Percentiles rank a stretch among this genome's conserved stretches.
These are phyloP conservation scores for Thalassiosira oceanica DNA, from an alignment of 352 stramenopile species.

Conservation along the genomic window DNA sequence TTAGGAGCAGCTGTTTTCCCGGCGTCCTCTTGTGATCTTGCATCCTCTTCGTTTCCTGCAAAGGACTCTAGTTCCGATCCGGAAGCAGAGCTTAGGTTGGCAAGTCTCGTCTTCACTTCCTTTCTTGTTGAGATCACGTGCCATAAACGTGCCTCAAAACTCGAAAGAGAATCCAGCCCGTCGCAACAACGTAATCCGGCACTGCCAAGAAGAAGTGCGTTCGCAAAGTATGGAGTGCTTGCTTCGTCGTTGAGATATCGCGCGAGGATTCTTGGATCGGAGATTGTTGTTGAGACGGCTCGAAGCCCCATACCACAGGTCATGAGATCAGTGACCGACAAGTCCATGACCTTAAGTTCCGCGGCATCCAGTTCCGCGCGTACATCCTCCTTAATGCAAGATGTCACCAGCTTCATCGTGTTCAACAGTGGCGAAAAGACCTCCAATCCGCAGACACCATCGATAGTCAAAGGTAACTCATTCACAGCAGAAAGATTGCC, in stretches of 20 bases:
- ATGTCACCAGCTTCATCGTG: slow-evolving; percentile 18
- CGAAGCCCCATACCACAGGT: slow-evolving; percentile 40
- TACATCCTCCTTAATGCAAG: background rate
- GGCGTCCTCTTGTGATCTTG: too few relatives aligned
- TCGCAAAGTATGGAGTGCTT: too few relatives aligned
- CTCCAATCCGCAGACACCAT: slow-evolving; percentile 14
- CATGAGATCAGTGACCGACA: slow-evolving; percentile 25
- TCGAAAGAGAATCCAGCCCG: slow-evolving; percentile 40
- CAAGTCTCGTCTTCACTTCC: slow-evolving; percentile 22
- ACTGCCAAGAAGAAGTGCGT: too few relatives aligned
- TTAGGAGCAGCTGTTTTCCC: too few relatives aligned
- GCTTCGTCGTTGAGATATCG: too few relatives aligned
- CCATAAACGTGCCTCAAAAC: slow-evolving; percentile 37
- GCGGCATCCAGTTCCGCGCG: background rate
- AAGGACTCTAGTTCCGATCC: too few relatives aligned
- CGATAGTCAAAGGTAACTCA: slow-evolving; percentile 46
- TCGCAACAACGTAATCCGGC: too few relatives aligned
- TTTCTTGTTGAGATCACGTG: slow-evolving; percentile 40
- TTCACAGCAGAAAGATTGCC: slow-evolving; percentile 34
- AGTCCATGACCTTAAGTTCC: slow-evolving; percentile 9
- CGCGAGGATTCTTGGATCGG: too few relatives aligned
- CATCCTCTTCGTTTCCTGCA: too few relatives aligned
- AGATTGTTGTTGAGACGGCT: too few relatives aligned
- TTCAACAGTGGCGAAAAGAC: slow-evolving; percentile 32
- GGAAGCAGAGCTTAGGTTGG: slow-evolving; percentile 16